These are phyloP conservation scores for Sugiyamaella marilandica DNA, from an alignment of 805 yeast genomes.

Conservation along the genomic window DNA sequence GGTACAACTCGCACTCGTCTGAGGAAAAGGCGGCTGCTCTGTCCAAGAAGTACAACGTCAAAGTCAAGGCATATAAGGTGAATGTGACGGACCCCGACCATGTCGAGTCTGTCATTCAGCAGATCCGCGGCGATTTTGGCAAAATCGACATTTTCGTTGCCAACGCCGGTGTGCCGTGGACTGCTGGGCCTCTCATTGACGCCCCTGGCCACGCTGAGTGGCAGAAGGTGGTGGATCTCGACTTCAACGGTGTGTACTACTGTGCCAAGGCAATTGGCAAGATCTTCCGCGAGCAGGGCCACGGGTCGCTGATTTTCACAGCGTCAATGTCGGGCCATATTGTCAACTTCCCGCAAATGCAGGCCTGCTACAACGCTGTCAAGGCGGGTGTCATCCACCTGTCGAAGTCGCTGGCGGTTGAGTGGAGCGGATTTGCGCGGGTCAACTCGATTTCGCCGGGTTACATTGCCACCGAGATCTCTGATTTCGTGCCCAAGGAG, in stretches of 20 bases:
- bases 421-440: conserved; percentile 87
- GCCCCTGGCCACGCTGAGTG: conserved; percentile 53
- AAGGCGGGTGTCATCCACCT: conserved; percentile 81
- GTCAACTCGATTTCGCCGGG: conserved; percentile 77
- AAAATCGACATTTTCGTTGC: conserved; percentile 80
- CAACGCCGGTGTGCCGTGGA: conserved; percentile 87
- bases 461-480: conserved; percentile 71
- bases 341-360: conserved; percentile 81
- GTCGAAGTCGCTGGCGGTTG: conserved; percentile 73
- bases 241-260: conserved; percentile 75
- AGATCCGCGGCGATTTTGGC: conserved; percentile 65
- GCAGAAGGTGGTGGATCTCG: conserved; percentile 67
- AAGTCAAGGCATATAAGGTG: conserved; percentile 61
- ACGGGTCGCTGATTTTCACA: conserved; percentile 76
- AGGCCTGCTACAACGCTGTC: conserved; percentile 80
- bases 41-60: conserved; percentile 54
- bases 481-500: conserved; percentile 44
- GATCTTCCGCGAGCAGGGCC: conserved; percentile 65
- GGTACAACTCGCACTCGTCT: conserved; percentile 62
- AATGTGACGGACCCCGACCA: conserved; percentile 46
- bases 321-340: conserved; percentile 89
- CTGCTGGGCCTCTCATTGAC: conserved; percentile 53
- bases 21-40: conserved; percentile 56
- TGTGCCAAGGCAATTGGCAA: conserved; percentile 71
- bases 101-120: conserved; percentile 46